phyloP scores from a whole-genome alignment of 129 eudicot species.

The Escallonia rubra region DNA sequence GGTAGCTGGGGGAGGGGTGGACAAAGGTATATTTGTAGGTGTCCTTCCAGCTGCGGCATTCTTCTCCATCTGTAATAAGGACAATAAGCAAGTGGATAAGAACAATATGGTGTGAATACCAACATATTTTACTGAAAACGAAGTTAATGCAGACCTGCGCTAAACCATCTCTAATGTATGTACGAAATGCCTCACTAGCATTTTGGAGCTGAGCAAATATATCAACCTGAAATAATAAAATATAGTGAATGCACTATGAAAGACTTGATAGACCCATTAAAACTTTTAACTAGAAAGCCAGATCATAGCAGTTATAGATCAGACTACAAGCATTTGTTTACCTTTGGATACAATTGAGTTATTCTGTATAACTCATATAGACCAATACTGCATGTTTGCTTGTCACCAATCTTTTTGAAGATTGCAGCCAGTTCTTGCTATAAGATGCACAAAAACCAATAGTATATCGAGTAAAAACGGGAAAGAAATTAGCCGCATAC shows the following conservation, averaged over 20 bases:
- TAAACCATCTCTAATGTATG: slow-evolving; percentile 95
- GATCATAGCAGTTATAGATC: not conserved
- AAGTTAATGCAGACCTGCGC: slow-evolving; percentile 59
- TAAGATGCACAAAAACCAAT: slow-evolving; percentile 11
- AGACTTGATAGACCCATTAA: not conserved
- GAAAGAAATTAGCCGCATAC: not conserved
- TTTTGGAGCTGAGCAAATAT: slow-evolving; percentile 96
- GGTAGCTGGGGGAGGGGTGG: slow-evolving; percentile 93
- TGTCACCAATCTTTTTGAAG: slow-evolving; percentile 96
- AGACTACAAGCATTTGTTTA: slow-evolving; percentile 10
- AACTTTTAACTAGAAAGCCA: not conserved
- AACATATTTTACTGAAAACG: not conserved
- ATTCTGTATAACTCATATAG: slow-evolving; percentile 84
- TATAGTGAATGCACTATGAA: not conserved
- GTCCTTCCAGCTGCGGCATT: slow-evolving; percentile 99
- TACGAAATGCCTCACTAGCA: slow-evolving; percentile 97
- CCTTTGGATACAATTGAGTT: slow-evolving; percentile 94
- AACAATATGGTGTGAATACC: not conserved
- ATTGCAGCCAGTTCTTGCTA: slow-evolving; percentile 98
- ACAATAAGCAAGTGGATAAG: not conserved
- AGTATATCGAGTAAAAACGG: not conserved
- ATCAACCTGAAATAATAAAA: slow-evolving; percentile 58
- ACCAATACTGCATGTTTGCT: slow-evolving; percentile 95
- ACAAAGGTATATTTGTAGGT: slow-evolving; percentile 81
- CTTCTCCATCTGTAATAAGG: slow-evolving; percentile 79